phyloP scores from a whole-genome alignment of 2,329 filamentous ascomycete genomes.

The Penicillium sp. region DNA sequence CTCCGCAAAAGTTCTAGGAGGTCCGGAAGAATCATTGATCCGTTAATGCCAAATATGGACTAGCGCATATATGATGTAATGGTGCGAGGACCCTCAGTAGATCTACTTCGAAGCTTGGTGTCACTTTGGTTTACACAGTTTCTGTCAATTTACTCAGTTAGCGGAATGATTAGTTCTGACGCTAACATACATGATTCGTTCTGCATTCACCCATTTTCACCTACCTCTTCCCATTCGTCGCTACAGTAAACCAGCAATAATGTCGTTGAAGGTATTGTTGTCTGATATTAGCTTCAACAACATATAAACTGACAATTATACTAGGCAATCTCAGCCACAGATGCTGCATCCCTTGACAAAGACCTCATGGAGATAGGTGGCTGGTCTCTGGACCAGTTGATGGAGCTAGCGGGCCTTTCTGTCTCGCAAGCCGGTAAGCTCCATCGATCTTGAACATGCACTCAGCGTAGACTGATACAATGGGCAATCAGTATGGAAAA shows the following conservation, averaged over 20 bases:
- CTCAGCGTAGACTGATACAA: background rate
- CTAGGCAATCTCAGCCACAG: conserved; percentile 81
- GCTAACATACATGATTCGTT: conserved; percentile 27
- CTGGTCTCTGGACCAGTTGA: conserved; percentile 93
- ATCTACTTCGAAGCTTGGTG: background rate
- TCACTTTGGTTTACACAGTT: background rate
- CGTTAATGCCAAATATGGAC: conserved; percentile 14
- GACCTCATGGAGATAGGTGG: conserved; percentile 85
- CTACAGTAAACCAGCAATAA: conserved; percentile 33
- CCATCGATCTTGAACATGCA: background rate
- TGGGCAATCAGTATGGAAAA: conserved; percentile 65
- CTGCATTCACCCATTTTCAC: conserved; percentile 8
- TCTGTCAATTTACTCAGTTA: background rate
- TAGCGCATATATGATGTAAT: conserved; percentile 29
- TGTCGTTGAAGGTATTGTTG: conserved; percentile 42
- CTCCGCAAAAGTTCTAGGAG: conserved; percentile 31
- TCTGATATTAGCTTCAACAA: background rate
- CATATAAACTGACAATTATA: background rate
- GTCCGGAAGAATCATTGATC: conserved; percentile 28
- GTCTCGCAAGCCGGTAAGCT: conserved; percentile 79
- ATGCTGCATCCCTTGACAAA: conserved; percentile 82
- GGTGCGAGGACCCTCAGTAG: conserved; percentile 11
- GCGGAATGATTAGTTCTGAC: background rate
- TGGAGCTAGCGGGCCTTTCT: conserved; percentile 91
- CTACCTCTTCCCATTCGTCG: conserved; percentile 16